phyloP scores from a whole-genome alignment of 768 basidiomycete species.

The Amanita rimosa region DNA sequence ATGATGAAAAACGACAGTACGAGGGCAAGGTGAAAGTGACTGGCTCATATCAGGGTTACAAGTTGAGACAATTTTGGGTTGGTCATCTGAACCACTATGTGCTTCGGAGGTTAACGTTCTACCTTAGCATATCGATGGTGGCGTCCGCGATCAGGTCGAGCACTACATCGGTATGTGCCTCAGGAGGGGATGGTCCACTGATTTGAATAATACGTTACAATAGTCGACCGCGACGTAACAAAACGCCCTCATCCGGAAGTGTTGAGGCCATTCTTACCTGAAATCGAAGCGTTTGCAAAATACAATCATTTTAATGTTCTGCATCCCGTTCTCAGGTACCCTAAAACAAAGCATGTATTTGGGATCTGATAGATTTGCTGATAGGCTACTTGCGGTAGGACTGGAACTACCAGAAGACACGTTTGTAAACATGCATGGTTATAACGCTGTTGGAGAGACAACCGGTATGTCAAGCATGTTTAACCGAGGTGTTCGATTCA shows the following conservation, averaged over 20 bases:
- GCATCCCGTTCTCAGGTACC: slow-evolving; percentile 33
- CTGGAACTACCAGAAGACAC: slow-evolving; percentile 45
- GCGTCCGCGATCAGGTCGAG: slow-evolving; percentile 53
- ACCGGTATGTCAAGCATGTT: slow-evolving; percentile 19
- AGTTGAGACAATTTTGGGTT: slow-evolving; percentile 44
- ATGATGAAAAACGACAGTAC: slow-evolving; percentile 32
- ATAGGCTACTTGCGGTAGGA: slow-evolving; percentile 37
- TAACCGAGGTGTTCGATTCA: neutral
- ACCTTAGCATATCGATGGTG: slow-evolving; percentile 45
- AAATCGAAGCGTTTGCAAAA: slow-evolving; percentile 36
- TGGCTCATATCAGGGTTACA: slow-evolving; percentile 46
- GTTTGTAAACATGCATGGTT: slow-evolving; percentile 36
- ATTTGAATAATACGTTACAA: neutral
- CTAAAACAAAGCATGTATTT: neutral
- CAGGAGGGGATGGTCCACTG: too few species aligned
- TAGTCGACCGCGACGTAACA: slow-evolving; percentile 40
- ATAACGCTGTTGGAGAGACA: slow-evolving; percentile 27
- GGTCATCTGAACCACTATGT: neutral
- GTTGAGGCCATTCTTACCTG: slow-evolving; percentile 38
- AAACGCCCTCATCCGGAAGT: slow-evolving; percentile 37
- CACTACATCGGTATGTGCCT: slow-evolving; percentile 26
- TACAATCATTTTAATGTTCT: slow-evolving; percentile 43
- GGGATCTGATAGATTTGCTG: neutral
- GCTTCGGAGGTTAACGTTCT: neutral
- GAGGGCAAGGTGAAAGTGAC: slow-evolving; percentile 23